Base-by-base conservation (phyloP, 305 asterid species). In the Euphrasia arctica region DNA sequence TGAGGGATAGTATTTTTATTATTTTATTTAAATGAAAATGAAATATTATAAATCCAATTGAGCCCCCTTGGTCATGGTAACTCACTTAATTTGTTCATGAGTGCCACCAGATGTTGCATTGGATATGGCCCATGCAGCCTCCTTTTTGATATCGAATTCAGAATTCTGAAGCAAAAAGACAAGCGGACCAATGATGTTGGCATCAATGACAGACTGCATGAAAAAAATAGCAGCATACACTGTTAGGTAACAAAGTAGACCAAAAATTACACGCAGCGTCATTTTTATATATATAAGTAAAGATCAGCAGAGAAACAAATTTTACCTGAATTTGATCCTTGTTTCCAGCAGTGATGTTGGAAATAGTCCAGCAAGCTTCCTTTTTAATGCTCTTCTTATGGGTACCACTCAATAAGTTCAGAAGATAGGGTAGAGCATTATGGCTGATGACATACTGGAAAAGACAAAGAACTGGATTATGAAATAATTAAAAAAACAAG, bases 311-410 rank as follows among this genome's bases (percentile, higher is more conserved):
- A 51, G 12, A 14, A 54, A 14, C 41, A 54, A 48, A 49, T 10
- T 56, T 43, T 65, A 88, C 97, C 97, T 92, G 97, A 65, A 92
- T 89, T 69, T 92, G 98, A 0, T 77, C 94, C 75, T 63, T 77
- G 81, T 84, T 87, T 67, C 98, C 97, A 58, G 98, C 98, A 32
- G 96, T 89, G 75, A 91, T 87, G 79, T 91, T 91, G 57, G 97
- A 91, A 57, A 90, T 81, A 42, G 95, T 85, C 97, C 97, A 88
- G 79, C 97, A 90, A 69, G 97, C 95, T 79, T 90, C 97, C 80
- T 87, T 90, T 70, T 87, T 89, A 28, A 92, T 90, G 78, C 97
- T 92, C 72, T 92, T 92, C 77, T 89, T 89, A 59, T 79, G 79
- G 60, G 64, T 64, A 43, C 84, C 88, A 58, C 18, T 78, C 91